Percentiles rank a stretch among this genome's conserved stretches.
Evolutionary conservation across 176 grass and related monocot species (phyloP).

Genomic region (Calamus simplicifolius): DNA sequence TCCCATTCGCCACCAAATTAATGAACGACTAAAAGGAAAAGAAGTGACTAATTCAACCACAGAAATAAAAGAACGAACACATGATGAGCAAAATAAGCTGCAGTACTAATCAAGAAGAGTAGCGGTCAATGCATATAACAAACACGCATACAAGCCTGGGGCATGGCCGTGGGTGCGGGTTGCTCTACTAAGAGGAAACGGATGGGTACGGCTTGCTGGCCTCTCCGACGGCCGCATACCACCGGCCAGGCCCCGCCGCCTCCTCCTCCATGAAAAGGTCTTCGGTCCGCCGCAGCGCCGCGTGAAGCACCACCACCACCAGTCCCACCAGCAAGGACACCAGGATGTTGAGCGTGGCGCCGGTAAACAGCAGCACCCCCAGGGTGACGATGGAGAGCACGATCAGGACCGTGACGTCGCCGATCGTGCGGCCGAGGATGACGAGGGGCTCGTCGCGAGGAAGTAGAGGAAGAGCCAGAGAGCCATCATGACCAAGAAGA

Average conservation of each 20-base stretch:
- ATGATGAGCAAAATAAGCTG: too few relatives aligned
- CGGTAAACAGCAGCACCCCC: conserved; percentile 56
- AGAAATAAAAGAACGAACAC: too few relatives aligned
- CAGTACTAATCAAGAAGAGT: too few relatives aligned
- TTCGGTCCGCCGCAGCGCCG: conserved; percentile 39
- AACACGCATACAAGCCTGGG: too few relatives aligned
- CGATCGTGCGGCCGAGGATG: conserved; percentile 51
- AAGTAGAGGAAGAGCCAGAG: conserved; percentile 86
- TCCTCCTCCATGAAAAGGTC: conserved; percentile 39
- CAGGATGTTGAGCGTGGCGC: conserved; percentile 61
- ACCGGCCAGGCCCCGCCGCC: conserved; percentile 18
- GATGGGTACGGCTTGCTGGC: too few relatives aligned
- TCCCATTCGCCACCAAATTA: too few relatives aligned
- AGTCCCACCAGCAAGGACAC: conserved; percentile 49
- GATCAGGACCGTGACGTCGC: conserved; percentile 29
- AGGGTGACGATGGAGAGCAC: conserved; percentile 53
- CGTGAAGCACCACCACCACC: conserved; percentile 51
- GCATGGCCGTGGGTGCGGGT: too few relatives aligned
- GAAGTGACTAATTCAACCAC: too few relatives aligned
- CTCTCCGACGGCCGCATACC: conserved; percentile 38
- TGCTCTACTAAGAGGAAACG: too few relatives aligned
- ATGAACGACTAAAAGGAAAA: too few relatives aligned
- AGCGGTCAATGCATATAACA: too few relatives aligned
- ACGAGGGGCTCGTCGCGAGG: conserved; percentile 65
- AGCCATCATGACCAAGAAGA: conserved; percentile 61